Percentiles rank a stretch among this genome's conserved stretches.
These are phyloP conservation scores for Euphorbia pulcherrima DNA, from an alignment of 345 rosid species.

Conservation along the genomic window DNA sequence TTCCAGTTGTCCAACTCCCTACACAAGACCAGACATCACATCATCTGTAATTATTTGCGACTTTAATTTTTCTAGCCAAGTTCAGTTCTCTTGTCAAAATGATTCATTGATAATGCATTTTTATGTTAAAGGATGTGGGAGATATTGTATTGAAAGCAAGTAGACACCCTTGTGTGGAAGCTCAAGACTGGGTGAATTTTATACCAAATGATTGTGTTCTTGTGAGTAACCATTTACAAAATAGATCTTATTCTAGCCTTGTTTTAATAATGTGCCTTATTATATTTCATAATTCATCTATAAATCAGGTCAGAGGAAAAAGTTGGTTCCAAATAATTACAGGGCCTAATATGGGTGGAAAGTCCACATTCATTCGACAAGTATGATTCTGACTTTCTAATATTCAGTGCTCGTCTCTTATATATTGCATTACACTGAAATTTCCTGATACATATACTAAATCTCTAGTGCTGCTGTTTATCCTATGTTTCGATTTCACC, in stretches of 20 bases:
- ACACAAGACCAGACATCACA: conserved; percentile 85
- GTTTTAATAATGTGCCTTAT: conserved; percentile 18
- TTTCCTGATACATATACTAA: background rate
- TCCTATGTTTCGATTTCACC: conserved; percentile 13
- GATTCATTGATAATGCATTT: conserved; percentile 9
- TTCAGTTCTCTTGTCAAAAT: conserved; percentile 13
- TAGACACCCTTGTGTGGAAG: conserved; percentile 98
- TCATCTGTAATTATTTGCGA: conserved; percentile 48
- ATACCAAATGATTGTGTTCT: conserved; percentile 96
- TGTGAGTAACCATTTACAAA: conserved; percentile 43
- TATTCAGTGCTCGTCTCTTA: background rate
- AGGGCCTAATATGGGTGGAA: conserved; percentile 99
- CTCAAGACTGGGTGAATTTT: conserved; percentile 98
- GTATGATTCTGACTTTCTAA: conserved; percentile 33
- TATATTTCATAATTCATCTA: conserved; percentile 19
- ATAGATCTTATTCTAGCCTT: conserved; percentile 17
- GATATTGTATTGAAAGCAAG: conserved; percentile 83
- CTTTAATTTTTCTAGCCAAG: conserved; percentile 13
- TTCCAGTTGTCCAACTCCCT: conserved; percentile 82
- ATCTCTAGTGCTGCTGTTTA: background rate
- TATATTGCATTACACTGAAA: background rate
- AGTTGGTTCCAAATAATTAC: conserved; percentile 99
- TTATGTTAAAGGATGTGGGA: conserved; percentile 60
- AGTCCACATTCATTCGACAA: conserved; percentile 97
- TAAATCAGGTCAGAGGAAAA: conserved; percentile 66